These are phyloP conservation scores for Meredithiella fracta DNA, from an alignment of 2,329 filamentous ascomycete genomes.

Conservation along the genomic window DNA sequence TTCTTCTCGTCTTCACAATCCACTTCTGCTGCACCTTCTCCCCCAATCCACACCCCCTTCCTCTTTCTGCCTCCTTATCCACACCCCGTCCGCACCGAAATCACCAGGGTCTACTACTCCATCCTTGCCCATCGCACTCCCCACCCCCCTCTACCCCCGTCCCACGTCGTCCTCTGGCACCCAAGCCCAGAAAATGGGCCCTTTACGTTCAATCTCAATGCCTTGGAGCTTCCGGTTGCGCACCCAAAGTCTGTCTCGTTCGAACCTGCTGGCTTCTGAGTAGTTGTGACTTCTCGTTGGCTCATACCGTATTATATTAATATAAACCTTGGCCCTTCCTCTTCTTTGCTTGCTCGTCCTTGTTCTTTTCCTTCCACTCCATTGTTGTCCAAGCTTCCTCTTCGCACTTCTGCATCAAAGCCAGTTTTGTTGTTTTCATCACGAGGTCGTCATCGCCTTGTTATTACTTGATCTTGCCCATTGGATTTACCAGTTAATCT, in stretches of 20 bases:
- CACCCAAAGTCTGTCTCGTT: neutral
- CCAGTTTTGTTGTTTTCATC: neutral
- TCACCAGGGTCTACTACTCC: too few relatives aligned
- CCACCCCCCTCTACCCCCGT: too few relatives aligned
- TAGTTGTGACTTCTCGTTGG: neutral
- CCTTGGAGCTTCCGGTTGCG: too few relatives aligned
- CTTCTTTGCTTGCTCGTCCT: neutral
- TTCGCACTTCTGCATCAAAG: neutral
- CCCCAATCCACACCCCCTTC: neutral
- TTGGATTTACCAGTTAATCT: too few relatives aligned
- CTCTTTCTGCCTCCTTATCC: too few relatives aligned
- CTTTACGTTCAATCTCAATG: too few relatives aligned
- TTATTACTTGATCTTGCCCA: neutral
- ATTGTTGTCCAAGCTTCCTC: slow-evolving; percentile 10
- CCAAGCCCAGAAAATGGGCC: too few relatives aligned
- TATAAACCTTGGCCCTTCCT: slow-evolving; percentile 13
- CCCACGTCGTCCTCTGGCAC: too few relatives aligned
- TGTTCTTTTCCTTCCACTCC: slow-evolving; percentile 1
- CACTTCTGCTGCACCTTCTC: neutral
- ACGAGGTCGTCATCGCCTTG: neutral
- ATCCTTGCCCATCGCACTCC: too few relatives aligned
- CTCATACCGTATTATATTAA: slow-evolving; percentile 6
- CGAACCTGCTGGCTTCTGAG: neutral
- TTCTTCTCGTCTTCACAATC: neutral
- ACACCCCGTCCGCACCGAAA: too few relatives aligned